A percentile compares a stretch with the other conserved stretches of the same genome.
phyloP scores from a whole-genome alignment of 768 basidiomycete genomes.

The Rhodotorula graminis region DNA sequence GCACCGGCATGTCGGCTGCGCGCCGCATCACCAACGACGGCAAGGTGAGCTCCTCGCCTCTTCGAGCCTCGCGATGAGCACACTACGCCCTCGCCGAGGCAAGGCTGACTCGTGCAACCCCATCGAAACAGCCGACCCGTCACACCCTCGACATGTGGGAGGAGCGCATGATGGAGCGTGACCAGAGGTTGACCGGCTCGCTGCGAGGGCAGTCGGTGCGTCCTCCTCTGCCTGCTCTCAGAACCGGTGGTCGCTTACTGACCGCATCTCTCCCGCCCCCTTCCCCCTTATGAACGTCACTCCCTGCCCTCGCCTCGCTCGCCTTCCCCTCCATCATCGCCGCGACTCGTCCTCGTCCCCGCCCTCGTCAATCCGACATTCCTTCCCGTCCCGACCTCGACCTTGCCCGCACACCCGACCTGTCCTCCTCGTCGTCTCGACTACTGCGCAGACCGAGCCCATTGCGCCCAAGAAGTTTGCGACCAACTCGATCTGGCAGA shows the following conservation, averaged over 20 bases:
- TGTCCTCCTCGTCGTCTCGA: no score
- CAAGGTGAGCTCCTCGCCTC: constrained; percentile 58
- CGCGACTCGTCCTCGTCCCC: not conserved
- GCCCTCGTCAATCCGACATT: not conserved
- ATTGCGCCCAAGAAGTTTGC: constrained; percentile 62
- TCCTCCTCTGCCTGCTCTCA: not conserved
- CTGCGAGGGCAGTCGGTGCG: constrained; percentile 77
- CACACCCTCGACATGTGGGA: constrained; percentile 88
- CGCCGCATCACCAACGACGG: constrained; percentile 79
- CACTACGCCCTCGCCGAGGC: not conserved
- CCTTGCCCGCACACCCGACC: no score
- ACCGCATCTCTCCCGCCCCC: no score
- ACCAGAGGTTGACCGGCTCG: constrained; percentile 80
- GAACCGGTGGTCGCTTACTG: not conserved
- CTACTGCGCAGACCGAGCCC: constrained; percentile 57
- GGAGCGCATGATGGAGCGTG: constrained; percentile 91
- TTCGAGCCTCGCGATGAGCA: not conserved
- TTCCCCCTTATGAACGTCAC: no score
- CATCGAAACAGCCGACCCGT: constrained; percentile 61
- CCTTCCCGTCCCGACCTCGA: not conserved
- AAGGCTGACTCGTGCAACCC: not conserved
- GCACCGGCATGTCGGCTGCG: constrained; percentile 75
- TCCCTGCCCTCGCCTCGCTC: no score
- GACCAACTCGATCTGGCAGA: constrained; percentile 68
- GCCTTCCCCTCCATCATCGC: no score